Conservation (phyloP, 2,329 filamentous ascomycete species). For the Colletotrichum sp. region DNA sequence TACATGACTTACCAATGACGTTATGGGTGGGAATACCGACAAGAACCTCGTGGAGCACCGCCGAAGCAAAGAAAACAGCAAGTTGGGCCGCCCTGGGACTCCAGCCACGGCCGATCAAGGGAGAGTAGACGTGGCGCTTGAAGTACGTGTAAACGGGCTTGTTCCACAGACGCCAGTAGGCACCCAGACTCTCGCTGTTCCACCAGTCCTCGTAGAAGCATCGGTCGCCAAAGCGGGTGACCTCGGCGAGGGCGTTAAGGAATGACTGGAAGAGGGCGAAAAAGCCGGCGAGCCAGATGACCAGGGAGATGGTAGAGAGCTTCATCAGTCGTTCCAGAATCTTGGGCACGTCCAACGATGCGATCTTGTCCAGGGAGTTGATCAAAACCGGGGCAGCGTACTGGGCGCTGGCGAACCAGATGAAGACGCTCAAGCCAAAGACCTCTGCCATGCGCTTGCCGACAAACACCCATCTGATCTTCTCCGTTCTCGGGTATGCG, state of each 20-base stretch:
- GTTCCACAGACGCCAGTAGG: constrained; percentile 97
- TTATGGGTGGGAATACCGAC: constrained; percentile 96
- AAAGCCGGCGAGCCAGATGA: constrained; percentile 98
- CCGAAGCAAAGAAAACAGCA: constrained; percentile 87
- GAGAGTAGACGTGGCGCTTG: constrained; percentile 90
- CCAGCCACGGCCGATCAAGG: constrained; percentile 85
- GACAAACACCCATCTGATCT: constrained; percentile 88
- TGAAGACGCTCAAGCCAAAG: constrained; percentile 80
- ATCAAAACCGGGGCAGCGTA: constrained; percentile 89
- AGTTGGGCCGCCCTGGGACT: constrained; percentile 73
- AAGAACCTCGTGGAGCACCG: constrained; percentile 87
- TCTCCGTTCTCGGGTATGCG: constrained; percentile 84
- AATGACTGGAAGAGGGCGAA: constrained; percentile 95
- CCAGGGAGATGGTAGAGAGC: constrained; percentile 89
- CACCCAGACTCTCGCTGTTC: constrained; percentile 86
- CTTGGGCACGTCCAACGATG: constrained; percentile 76
- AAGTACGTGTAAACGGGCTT: constrained; percentile 98
- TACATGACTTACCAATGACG: constrained; percentile 69
- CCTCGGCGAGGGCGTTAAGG: constrained; percentile 88
- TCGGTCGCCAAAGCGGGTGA: constrained; percentile 88
- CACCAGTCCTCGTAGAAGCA: constrained; percentile 99
- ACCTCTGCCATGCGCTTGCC: constrained; percentile 82
- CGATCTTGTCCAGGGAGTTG: constrained; percentile 90
- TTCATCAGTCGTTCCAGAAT: constrained; percentile 93
- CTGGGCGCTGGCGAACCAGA: constrained; percentile 94